Base-by-base conservation (phyloP, 805 yeast genomes). In the Saturnispora quitensis region DNA sequence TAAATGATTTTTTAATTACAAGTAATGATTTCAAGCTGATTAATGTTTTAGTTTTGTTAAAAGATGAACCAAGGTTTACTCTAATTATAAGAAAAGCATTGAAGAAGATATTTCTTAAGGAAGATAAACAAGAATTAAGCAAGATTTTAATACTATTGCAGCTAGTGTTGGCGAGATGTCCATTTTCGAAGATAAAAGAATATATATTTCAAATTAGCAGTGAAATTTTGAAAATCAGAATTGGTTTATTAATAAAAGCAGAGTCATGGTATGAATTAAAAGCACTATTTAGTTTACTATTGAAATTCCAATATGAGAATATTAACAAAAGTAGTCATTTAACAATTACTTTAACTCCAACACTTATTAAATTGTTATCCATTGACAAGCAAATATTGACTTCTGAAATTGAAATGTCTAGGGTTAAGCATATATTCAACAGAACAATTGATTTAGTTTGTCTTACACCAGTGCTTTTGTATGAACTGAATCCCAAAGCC, bases 401-500 rank as follows among this genome's bases (percentile, higher is more conserved):
- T 20, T 18, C 20, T n/a, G 22, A 15, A 15, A 43, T 22, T 4
- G 6, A 34, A 43, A 24, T n/a, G 28, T 8, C 34, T 4, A 27
- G 25, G 38, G 20, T 44, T 13, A 13, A 10, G 4, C 13, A 5
- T 28, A 12, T 50, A 13, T 54, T 56, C 9, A 56, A 54, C 33
- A 5, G 25, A 43, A 43, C 53, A 4, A 33, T 56, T 43, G 56
- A 54, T 46, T 17, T 38, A 15, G 36, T 52, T 4, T 56, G 55
- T 45, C 36, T 15, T 22, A 44, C 52, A n/a, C 52, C 56, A 18
- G 42, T 28, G 15, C 25, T 40, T n/a, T 47, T 56, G 25, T 18
- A 40, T 17, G 10, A 45, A 3, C 24, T 54, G 20, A 56, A 56
- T 42, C 56, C 56, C 0, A 56, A 52, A 43, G 50, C 50, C 15